Conservation (phyloP, 2,329 filamentous ascomycete genomes). For the Aschersonia sp. region DNA sequence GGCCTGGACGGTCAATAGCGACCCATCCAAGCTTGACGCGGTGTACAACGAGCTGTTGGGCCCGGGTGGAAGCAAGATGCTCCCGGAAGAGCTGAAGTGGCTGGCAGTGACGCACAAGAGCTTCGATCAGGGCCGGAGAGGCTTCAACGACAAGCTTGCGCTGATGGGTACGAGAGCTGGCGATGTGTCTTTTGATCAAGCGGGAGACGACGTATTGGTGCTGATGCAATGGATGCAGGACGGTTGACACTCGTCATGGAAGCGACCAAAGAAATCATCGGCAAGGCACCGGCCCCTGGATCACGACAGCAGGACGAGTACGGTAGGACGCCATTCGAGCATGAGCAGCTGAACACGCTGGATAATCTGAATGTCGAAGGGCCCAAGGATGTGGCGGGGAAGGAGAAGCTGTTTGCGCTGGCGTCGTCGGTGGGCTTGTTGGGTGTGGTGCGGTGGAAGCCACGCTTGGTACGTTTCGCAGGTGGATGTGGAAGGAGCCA, state of each 20-base stretch:
- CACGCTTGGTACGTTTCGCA: slow-evolving; percentile 50
- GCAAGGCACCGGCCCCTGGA: slow-evolving; percentile 14
- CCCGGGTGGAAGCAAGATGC: slow-evolving; percentile 51
- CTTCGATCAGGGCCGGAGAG: slow-evolving; percentile 87
- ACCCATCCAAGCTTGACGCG: slow-evolving; percentile 58
- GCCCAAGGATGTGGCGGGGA: slow-evolving; percentile 47
- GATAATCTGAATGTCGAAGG: slow-evolving; percentile 52
- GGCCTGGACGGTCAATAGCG: slow-evolving; percentile 57
- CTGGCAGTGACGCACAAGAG: slow-evolving; percentile 95
- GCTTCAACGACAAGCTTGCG: slow-evolving; percentile 89
- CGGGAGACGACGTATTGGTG: background rate
- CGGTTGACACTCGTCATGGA: slow-evolving; percentile 23
- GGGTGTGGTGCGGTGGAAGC: slow-evolving; percentile 77
- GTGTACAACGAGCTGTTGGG: slow-evolving; percentile 71
- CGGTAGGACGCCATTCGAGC: slow-evolving; percentile 50
- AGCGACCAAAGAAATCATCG: slow-evolving; percentile 22
- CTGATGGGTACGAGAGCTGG: slow-evolving; percentile 52
- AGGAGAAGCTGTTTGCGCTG: slow-evolving; percentile 51
- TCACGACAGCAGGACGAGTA: slow-evolving; percentile 26
- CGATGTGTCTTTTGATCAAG: background rate
- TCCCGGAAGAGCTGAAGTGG: slow-evolving; percentile 93
- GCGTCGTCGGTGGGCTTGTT: slow-evolving; percentile 57
- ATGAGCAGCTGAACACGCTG: slow-evolving; percentile 58
- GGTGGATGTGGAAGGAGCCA: background rate
- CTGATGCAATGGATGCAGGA: slow-evolving; percentile 10